Evolutionary conservation across 2,329 filamentous ascomycete species (phyloP).

Genomic region (Metarhizium anisopliae): DNA sequence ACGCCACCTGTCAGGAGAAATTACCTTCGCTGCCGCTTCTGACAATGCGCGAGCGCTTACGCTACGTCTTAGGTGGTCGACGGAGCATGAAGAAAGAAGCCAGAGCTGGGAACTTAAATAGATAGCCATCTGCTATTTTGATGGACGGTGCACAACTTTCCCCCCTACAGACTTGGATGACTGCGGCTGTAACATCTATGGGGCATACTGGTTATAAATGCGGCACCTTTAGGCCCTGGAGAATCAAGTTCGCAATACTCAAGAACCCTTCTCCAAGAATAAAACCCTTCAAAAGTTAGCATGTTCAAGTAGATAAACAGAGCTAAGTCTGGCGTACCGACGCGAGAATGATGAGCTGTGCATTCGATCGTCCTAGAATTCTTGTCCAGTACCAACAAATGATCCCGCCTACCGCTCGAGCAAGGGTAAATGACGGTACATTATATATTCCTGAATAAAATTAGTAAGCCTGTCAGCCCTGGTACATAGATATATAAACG

Average conservation of each 20-base stretch:
- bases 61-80: conserved; percentile 55
- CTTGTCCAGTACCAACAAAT: conserved; percentile 68
- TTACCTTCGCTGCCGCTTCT: conserved; percentile 61
- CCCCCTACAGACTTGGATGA: not conserved
- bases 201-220: conserved; percentile 44
- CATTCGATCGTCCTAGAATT: conserved; percentile 46
- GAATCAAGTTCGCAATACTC: conserved; percentile 78
- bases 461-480: not conserved
- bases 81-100: conserved; percentile 29
- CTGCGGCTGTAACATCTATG: not conserved
- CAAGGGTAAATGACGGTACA: conserved; percentile 88
- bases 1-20: conserved; percentile 52
- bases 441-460: conserved; percentile 76
- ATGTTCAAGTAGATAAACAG: not conserved
- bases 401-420: conserved; percentile 70
- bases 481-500: conserved; percentile 11
- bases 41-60: conserved; percentile 61
- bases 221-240: conserved; percentile 70
- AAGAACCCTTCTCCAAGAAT: conserved; percentile 88
- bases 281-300: conserved; percentile 48
- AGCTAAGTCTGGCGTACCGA: conserved; percentile 34
- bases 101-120: conserved; percentile 45
- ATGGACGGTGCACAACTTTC: not conserved
- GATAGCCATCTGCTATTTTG: not conserved
- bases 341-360: conserved; percentile 81